Evolutionary conservation across 1,284 basidiomycete species (phyloP).

Genomic region (Kalmanozyma brasiliensis): DNA sequence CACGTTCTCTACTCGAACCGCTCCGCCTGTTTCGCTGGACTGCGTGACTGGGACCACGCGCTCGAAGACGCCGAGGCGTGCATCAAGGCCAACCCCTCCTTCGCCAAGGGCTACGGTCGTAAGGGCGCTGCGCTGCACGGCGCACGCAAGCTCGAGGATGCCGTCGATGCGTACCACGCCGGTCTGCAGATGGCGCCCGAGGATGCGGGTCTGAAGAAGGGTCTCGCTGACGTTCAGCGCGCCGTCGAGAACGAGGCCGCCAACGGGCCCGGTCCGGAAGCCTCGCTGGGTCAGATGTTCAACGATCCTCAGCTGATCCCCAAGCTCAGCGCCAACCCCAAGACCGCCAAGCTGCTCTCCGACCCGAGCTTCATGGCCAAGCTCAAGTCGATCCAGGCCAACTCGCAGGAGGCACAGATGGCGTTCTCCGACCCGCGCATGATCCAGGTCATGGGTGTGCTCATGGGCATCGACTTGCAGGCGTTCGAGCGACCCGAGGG

Average conservation of each 20-base stretch:
- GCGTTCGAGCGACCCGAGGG: constrained; percentile 86
- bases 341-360: constrained; percentile 82
- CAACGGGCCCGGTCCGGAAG: constrained; percentile 64
- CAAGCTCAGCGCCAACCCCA: constrained; percentile 87
- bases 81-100: constrained; percentile 81
- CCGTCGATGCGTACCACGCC: constrained; percentile 81
- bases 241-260: constrained; percentile 68
- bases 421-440: constrained; percentile 84
- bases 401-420: constrained; percentile 67
- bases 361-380: constrained; percentile 75
- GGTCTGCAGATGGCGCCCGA: constrained; percentile 82
- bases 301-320: constrained; percentile 82
- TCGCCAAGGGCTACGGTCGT: constrained; percentile 90
- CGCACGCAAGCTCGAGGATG: constrained; percentile 80
- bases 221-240: constrained; percentile 73
- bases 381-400: constrained; percentile 68
- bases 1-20: constrained; percentile 94
- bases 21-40: constrained; percentile 86
- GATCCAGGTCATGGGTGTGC: constrained; percentile 86
- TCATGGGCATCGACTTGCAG: constrained; percentile 93
- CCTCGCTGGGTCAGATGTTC: constrained; percentile 83
- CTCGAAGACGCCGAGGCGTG: constrained; percentile 85
- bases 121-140: constrained; percentile 97
- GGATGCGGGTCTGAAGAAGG: constrained; percentile 83
- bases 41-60: constrained; percentile 80